Conservation (phyloP, 2,329 filamentous ascomycete genomes). For the Ophiostoma novo-ulmi region DNA sequence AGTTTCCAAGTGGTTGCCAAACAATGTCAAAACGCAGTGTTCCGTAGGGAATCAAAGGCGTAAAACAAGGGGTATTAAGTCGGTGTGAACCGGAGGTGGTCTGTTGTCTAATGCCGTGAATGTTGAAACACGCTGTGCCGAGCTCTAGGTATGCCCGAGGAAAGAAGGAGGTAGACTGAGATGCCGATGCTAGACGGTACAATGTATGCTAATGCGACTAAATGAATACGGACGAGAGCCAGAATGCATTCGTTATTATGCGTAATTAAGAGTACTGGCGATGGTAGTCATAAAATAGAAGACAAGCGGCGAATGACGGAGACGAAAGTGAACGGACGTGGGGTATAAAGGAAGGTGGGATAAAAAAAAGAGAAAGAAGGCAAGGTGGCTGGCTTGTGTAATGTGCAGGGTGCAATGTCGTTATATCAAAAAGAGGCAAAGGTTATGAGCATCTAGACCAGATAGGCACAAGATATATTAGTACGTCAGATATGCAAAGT, state of each 20-base stretch:
- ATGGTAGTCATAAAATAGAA: neutral
- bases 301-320: neutral
- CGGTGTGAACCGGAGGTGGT: conserved; percentile 19
- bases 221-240: neutral
- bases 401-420: conserved; percentile 16
- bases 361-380: neutral
- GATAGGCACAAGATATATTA: neutral
- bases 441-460: conserved; percentile 13
- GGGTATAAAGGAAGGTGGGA: neutral
- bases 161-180: neutral
- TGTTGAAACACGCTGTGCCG: conserved; percentile 1
- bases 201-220: neutral
- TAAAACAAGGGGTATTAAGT: conserved; percentile 1
- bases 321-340: neutral
- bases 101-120: conserved; percentile 13
- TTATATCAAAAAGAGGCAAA: conserved; percentile 12
- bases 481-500: conserved; percentile 15
- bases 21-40: conserved; percentile 12
- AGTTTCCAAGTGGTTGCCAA: conserved; percentile 11
- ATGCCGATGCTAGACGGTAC: neutral
- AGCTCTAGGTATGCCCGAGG: neutral
- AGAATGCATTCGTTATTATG: neutral
- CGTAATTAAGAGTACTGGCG: neutral
- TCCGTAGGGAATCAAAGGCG: neutral
- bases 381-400: conserved; percentile 11